A percentile compares a stretch with the other conserved stretches of the same genome.
These are phyloP conservation scores for Talaromyces sp. DNA, from an alignment of 2,329 filamentous ascomycete species.

Conservation along the genomic window DNA sequence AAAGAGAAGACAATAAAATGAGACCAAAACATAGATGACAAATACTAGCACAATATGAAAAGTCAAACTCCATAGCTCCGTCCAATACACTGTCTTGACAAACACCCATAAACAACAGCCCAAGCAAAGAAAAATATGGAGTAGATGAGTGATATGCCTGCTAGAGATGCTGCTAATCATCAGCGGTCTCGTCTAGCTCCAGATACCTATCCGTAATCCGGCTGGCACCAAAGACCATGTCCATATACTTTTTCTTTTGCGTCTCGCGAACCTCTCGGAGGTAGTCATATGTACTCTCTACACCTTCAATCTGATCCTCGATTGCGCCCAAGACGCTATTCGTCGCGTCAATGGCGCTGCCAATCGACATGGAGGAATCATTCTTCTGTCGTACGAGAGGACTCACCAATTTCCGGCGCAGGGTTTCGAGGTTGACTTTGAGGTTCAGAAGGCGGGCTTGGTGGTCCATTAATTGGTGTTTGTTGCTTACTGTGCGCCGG, in stretches of 20 bases:
- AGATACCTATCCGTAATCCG: constrained; percentile 16
- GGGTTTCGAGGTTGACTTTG: constrained; percentile 80
- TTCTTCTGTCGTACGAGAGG: constrained; percentile 73
- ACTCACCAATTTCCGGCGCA: constrained; percentile 77
- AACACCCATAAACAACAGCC: constrained; percentile 1
- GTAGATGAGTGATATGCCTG: not conserved
- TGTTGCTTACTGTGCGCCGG: constrained; percentile 80
- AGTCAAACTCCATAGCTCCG: constrained; percentile 7
- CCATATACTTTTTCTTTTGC: constrained; percentile 80
- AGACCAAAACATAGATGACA: not conserved
- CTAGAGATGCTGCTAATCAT: not conserved
- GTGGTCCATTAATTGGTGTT: constrained; percentile 79
- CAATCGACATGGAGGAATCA: constrained; percentile 32
- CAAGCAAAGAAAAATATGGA: not conserved
- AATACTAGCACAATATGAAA: not conserved
- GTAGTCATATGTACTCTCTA: constrained; percentile 76
- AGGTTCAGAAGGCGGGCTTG: constrained; percentile 78
- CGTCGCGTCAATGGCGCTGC: constrained; percentile 41
- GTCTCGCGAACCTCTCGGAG: constrained; percentile 70
- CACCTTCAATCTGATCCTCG: constrained; percentile 78
- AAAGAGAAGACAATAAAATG: not conserved
- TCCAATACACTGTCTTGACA: constrained; percentile 5
- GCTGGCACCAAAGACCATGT: constrained; percentile 66
- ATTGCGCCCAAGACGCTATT: constrained; percentile 45
- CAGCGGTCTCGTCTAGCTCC: constrained; percentile 11